phyloP scores from a whole-genome alignment of 2,329 filamentous ascomycete species.

The Apiospora sp. region DNA sequence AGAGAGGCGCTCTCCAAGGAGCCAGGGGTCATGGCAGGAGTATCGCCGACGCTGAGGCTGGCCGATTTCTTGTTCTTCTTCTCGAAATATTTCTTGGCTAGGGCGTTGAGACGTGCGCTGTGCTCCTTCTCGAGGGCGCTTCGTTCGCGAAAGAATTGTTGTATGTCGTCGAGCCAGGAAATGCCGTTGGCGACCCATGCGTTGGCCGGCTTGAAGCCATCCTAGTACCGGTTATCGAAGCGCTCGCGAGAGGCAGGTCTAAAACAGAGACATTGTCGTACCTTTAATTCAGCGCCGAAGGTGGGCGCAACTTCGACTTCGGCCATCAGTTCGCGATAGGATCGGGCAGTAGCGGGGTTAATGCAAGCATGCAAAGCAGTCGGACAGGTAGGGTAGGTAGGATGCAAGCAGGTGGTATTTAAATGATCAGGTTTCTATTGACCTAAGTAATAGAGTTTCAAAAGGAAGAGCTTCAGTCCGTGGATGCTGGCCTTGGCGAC shows the following conservation, averaged over 20 bases:
- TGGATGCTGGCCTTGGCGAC: slow-evolving; percentile 16
- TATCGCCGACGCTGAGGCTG: slow-evolving; percentile 90
- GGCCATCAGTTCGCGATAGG: slow-evolving; percentile 67
- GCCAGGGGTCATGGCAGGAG: slow-evolving; percentile 89
- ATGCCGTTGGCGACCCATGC: slow-evolving; percentile 91
- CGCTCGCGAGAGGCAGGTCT: slow-evolving; percentile 32
- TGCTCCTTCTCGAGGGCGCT: slow-evolving; percentile 97
- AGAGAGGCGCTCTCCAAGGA: slow-evolving; percentile 96
- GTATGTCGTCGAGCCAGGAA: slow-evolving; percentile 93
- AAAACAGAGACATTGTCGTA: slow-evolving; percentile 45
- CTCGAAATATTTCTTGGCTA: slow-evolving; percentile 97
- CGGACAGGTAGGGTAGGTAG: background rate
- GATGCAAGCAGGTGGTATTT: background rate
- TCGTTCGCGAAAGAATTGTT: slow-evolving; percentile 96
- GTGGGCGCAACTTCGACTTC: slow-evolving; percentile 84
- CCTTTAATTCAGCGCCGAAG: slow-evolving; percentile 95
- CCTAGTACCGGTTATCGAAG: slow-evolving; percentile 58
- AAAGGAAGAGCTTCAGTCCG: slow-evolving; percentile 22
- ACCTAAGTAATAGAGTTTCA: background rate
- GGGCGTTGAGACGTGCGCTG: slow-evolving; percentile 81
- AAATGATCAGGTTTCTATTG: slow-evolving; percentile 8
- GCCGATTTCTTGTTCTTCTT: slow-evolving; percentile 93
- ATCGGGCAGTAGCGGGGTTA: slow-evolving; percentile 19
- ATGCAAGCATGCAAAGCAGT: slow-evolving; percentile 35
- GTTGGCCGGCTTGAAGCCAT: slow-evolving; percentile 96